Percentiles rank a stretch among this genome's conserved stretches.
phyloP scores from a whole-genome alignment of 78 protist species.

The slime mould (Dictyostelium discoideum) region DNA sequence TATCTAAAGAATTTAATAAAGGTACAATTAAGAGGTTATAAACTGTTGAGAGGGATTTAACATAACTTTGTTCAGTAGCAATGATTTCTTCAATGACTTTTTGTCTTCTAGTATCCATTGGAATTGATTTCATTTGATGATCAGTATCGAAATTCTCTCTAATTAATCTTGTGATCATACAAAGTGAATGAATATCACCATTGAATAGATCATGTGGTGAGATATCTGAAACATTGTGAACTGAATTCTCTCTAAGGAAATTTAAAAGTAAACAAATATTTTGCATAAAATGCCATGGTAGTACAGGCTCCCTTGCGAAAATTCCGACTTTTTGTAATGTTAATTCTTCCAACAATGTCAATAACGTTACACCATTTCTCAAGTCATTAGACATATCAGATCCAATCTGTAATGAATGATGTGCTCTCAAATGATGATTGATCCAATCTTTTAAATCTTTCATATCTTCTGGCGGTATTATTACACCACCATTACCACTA shows the following conservation, averaged over 20 bases:
- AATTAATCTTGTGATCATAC: conserved; percentile 22
- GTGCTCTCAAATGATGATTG: conserved; percentile 13
- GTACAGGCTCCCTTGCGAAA: conserved; percentile 23
- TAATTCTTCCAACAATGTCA: conserved; percentile 23
- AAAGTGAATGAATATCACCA: conserved; percentile 38
- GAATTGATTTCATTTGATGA: conserved; percentile 39
- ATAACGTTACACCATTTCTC: conserved; percentile 35
- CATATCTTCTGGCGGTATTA: conserved; percentile 20
- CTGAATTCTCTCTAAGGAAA: conserved; percentile 57
- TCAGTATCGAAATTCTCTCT: conserved; percentile 68
- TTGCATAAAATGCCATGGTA: conserved; percentile 81
- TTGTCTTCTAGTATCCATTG: conserved; percentile 59
- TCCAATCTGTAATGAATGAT: neutral
- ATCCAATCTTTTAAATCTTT: conserved; percentile 43
- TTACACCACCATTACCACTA: neutral
- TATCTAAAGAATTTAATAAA: neutral
- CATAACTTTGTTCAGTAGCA: conserved; percentile 64
- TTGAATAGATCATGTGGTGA: conserved; percentile 64
- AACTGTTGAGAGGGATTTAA: conserved; percentile 31
- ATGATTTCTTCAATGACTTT: conserved; percentile 77
- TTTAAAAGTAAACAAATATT: conserved; percentile 28
- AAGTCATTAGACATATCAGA: conserved; percentile 30
- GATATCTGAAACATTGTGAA: neutral
- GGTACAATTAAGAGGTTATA: conserved; percentile 48
- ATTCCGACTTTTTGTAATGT: conserved; percentile 46